Conservation (phyloP, 2,329 filamentous ascomycete genomes). For the Pseudogymnoascus sp. region DNA sequence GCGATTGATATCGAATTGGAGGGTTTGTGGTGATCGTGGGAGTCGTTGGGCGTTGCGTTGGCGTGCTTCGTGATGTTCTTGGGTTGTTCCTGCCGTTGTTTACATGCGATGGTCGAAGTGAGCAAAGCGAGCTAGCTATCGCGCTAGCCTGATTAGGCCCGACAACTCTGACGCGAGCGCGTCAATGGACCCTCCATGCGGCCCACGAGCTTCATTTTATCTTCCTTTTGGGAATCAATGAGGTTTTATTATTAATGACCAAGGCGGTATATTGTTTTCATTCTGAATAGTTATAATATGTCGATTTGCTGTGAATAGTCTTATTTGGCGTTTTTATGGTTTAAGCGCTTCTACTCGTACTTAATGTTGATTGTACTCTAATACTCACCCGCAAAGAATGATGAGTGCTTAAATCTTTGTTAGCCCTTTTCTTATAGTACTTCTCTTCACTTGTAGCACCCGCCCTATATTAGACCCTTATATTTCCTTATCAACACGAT, state of each 20-base stretch:
- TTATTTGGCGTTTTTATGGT: not conserved
- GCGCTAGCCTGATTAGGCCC: slow-evolving; percentile 3
- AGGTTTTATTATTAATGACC: not conserved
- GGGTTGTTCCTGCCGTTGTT: slow-evolving; percentile 9
- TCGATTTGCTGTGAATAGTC: not conserved
- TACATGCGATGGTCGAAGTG: slow-evolving; percentile 2
- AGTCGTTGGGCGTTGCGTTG: slow-evolving; percentile 4
- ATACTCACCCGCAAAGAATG: not conserved
- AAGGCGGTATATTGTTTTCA: not conserved
- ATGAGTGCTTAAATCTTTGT: not conserved
- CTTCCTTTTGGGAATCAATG: not conserved
- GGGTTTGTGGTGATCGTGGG: not conserved
- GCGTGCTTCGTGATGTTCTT: slow-evolving; percentile 10
- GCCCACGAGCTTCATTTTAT: not conserved
- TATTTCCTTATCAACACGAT: not conserved
- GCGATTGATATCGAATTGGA: not conserved
- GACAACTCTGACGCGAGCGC: slow-evolving; percentile 10
- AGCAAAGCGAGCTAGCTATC: not conserved
- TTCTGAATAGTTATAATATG: not conserved
- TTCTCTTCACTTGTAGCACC: not conserved
- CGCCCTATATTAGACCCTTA: not conserved
- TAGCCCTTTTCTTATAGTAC: not conserved
- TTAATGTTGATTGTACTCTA: not conserved
- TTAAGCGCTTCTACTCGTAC: not conserved
- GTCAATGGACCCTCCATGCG: not conserved